Evolutionary conservation across 768 basidiomycete genomes (phyloP), one percentile per base, ranked within the genome.

Genomic region (Lactarius akahatsu): DNA sequence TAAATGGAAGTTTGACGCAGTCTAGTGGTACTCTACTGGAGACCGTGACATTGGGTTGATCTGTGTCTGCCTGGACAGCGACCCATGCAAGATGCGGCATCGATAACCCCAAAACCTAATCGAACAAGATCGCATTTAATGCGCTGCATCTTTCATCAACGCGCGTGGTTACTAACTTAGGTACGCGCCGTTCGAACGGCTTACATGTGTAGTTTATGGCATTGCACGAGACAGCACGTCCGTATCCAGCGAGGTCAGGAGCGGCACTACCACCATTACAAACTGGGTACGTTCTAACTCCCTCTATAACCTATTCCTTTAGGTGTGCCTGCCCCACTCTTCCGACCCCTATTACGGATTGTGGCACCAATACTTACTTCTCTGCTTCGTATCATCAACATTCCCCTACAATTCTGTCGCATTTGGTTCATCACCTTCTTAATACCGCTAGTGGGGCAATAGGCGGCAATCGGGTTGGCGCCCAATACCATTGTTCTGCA

Each of bases 141-240:
- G 38, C 40, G 16, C 15, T 18, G 1, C 16, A 41, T 18, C 15
- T 41, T 16, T 41, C 40, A 15, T 41, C 40, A 41, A 41, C 6
- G 40, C 40, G 16, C 40, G 5, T 41, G 15, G 5, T 18, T 41
- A 7, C 40, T 26, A n/a, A n/a, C n/a, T n/a, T n/a, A 63, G 43
- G 62, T 80, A 77, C 66, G 79, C 77, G 23, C 70, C 72, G 75
- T 34, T 70, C 74, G 11, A 61, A 61, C 26, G 54, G 13, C 34
- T 28, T 59, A 15, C 75, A 78, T 28, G 69, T 78, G 8, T 36
- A 11, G 72, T 78, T 76, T 69, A 78, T 77, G 76, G 71, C 76
- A 18, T 41, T 18, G 16, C 40, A 41, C 70, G 78, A 40, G 71
- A 73, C 56, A 71, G 63, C 41, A 59, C 32, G 26, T 60, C 26